Base-by-base conservation (phyloP, 257 asterid species). In the Jacaranda copaia region DNA sequence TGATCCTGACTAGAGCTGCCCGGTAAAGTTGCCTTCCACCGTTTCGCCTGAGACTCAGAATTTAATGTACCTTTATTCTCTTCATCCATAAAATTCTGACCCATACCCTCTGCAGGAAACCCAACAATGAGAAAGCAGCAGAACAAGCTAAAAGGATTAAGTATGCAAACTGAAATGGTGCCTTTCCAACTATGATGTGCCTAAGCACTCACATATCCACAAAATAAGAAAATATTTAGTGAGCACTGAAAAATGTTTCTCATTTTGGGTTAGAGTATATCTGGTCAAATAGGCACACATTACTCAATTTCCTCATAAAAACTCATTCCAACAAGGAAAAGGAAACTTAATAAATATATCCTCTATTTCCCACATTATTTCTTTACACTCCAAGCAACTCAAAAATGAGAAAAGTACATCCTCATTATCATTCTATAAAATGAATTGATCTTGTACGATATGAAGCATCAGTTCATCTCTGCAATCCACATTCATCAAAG, bases 91-190 rank as follows among this genome's bases (percentile, higher is more conserved):
- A 86, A 83, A 66, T 83, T 86, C 73, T 81, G 87, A 53, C 83
- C 89, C 15, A 75, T 66, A 35, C 82, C 89, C 89, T 85, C 89
- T 85, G 84, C 77, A 66, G 42, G 58, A 67, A 59, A 36, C 7
- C 9, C 13, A 39, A 45, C 32, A 59, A 70, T 39, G 35, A 68
- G 56, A 81, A 55, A 56, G 60, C 39, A 18, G 40, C 57, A 68
- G 12, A 49, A 40, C 25, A 32, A 20, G 51, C 19, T 8, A 36
- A 67, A 66, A 70, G 20, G 62, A 63, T 10, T 53, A 35, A 43
- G 16, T 15, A 35, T 18, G 49, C 57, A 76, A 36, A 80, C 60
- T 64, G 73, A 63, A 58, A 62, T 65, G 74, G 64, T 35, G 6
- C 51, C 53, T 46, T 67, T 67, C 70, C 77, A 75, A 46, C 16